phyloP scores from a whole-genome alignment of 2,329 filamentous ascomycete species.

The Alternaria gaisen region DNA sequence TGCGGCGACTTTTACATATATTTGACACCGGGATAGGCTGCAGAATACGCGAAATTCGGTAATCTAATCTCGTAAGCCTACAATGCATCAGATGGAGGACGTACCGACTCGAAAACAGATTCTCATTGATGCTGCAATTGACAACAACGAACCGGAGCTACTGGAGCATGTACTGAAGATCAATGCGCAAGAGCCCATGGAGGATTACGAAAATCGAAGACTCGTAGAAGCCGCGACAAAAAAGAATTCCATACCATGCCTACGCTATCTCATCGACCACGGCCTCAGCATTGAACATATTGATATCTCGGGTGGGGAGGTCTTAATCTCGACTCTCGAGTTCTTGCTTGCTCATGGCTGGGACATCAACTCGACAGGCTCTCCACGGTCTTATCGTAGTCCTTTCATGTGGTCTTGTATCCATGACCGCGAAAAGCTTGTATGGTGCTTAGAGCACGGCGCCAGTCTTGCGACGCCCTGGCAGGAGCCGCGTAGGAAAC shows the following conservation, averaged over 20 bases:
- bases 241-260: background rate
- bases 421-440: constrained; percentile 1
- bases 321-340: background rate
- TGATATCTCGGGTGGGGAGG: background rate
- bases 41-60: background rate
- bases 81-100: background rate
- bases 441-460: background rate
- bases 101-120: background rate
- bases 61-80: background rate
- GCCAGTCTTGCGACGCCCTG: background rate
- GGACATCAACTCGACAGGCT: background rate
- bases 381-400: background rate
- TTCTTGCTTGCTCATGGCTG: constrained; percentile 3
- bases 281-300: background rate
- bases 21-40: fast-evolving
- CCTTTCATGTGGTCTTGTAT: constrained; percentile 2
- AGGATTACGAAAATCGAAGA: background rate
- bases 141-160: background rate
- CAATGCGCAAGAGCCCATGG: background rate
- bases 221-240: background rate
- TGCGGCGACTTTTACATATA: background rate
- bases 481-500: too few relatives aligned
- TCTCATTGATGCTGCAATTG: background rate
- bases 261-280: background rate
- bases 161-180: background rate